A percentile compares a stretch with the other conserved stretches of the same genome.
Conservation (phyloP, 148 eudicot species). For the Vaccinium darrowii region DNA sequence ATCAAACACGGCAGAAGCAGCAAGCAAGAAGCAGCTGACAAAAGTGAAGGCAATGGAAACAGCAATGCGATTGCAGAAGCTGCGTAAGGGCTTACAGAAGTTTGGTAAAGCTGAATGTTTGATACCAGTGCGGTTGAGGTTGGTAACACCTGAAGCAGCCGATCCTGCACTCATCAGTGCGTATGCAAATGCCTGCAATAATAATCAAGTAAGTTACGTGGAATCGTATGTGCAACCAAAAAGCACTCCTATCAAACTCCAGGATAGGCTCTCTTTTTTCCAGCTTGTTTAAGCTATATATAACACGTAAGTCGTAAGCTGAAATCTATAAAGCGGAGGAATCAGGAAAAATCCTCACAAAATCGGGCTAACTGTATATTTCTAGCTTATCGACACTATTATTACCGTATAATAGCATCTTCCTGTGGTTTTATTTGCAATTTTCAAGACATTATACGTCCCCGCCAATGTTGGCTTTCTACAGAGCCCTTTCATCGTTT, state of each 20-base stretch:
- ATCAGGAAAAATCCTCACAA: background rate
- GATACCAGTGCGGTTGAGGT: conserved; percentile 81
- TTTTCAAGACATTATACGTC: background rate
- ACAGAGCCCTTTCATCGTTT: background rate
- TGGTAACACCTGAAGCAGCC: conserved; percentile 85
- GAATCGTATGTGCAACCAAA: background rate
- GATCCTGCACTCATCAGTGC: conserved; percentile 89
- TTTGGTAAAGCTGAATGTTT: conserved; percentile 81
- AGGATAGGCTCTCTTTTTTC: background rate
- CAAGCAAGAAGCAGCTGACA: conserved; percentile 74
- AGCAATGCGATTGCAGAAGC: conserved; percentile 71
- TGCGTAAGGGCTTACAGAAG: conserved; percentile 80
- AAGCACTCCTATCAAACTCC: background rate
- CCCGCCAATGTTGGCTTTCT: background rate
- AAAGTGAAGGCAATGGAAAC: conserved; percentile 77
- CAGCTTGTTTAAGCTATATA: background rate
- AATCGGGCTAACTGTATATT: background rate
- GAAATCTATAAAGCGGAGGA: background rate
- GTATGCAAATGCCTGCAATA: conserved; percentile 67
- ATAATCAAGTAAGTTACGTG: background rate
- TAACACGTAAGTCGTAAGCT: background rate
- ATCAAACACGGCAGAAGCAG: conserved; percentile 60
- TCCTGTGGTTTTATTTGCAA: background rate
- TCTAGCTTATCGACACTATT: background rate
- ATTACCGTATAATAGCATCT: background rate